Conservation (phyloP, 257 asterid genomes). For the Jacaranda mimosifolia region DNA sequence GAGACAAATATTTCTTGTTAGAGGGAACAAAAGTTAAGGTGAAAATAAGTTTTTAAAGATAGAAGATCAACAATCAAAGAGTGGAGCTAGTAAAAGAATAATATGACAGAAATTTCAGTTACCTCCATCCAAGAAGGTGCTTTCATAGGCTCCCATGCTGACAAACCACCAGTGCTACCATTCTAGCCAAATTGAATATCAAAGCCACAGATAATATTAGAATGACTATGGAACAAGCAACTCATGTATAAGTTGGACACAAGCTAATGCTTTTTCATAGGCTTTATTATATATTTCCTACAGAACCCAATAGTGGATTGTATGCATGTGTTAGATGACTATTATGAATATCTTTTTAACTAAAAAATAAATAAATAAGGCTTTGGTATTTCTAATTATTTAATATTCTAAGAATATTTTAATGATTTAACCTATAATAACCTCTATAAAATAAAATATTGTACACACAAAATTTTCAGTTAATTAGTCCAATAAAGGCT, state of each 20-base stretch:
- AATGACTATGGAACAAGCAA: neutral
- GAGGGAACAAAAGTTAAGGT: neutral
- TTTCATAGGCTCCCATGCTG: conserved; percentile 56
- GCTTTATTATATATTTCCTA: neutral
- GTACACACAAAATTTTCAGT: neutral
- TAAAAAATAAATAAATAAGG: neutral
- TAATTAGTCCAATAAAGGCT: neutral
- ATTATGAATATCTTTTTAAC: neutral
- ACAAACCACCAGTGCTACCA: conserved; percentile 46
- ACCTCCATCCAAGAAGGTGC: conserved; percentile 58
- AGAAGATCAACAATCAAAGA: neutral
- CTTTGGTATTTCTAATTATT: no score
- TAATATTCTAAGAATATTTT: no score
- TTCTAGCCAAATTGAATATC: neutral
- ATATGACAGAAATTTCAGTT: neutral
- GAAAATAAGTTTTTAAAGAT: neutral
- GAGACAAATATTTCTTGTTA: neutral
- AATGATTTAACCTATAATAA: no score
- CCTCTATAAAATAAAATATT: no score
- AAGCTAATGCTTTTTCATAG: neutral
- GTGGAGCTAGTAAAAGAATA: neutral
- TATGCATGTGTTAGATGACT: neutral
- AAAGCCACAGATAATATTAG: neutral
- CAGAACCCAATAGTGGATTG: no score
- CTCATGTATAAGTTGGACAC: neutral